Evolutionary conservation across 2,329 filamentous ascomycete genomes (phyloP), one percentile per base, ranked within the genome.

Genomic region (Cryphonectria naterciae): DNA sequence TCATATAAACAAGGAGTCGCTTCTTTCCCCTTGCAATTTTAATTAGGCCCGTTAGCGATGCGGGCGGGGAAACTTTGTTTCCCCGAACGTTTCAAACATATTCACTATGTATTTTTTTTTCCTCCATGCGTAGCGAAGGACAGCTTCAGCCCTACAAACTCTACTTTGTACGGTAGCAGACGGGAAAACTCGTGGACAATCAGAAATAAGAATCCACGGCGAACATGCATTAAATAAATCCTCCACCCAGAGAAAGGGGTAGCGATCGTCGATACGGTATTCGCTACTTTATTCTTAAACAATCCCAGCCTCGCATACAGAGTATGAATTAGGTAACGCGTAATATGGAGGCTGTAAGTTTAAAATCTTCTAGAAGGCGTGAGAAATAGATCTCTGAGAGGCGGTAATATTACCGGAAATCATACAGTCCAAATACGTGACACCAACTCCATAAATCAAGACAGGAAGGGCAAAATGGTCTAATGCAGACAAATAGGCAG

Each of bases 21-120:
- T 43, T 32, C 37, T 11, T 41, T 35, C 28, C 32, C 65, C 65
- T 54, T 54, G 49, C 37, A 56, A 67, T 58, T 43, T 58, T 58
- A 13, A 25, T 25, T 46, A 56, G n/a, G 35, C 1, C 19, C 35
- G 1, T 39, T 39, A 65, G 64, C 61, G 61, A 58, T 49, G 39
- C 39, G 28, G 68, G 49, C 49, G 64, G 70, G 65, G 65, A 72
- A 68, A 61, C 65, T 62, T 65, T 35, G 61, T 72, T 54, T 56
- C 46, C 58, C 61, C 62, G 41, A 39, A 61, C 64, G 70, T 72
- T 72, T 70, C 68, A 72, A 70, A 56, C 69, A 70, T 22, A 70
- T 37, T 35, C 22, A 28, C 25, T 25, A 15, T 28, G 28, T 56
- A 37, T 37, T 35, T 39, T 35, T 25, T 32, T 32, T 32, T 39